Evolutionary conservation across 257 asterid species (phyloP), one percentile per base, ranked within the genome.

Genomic region (Jaltomata sinuosa): DNA sequence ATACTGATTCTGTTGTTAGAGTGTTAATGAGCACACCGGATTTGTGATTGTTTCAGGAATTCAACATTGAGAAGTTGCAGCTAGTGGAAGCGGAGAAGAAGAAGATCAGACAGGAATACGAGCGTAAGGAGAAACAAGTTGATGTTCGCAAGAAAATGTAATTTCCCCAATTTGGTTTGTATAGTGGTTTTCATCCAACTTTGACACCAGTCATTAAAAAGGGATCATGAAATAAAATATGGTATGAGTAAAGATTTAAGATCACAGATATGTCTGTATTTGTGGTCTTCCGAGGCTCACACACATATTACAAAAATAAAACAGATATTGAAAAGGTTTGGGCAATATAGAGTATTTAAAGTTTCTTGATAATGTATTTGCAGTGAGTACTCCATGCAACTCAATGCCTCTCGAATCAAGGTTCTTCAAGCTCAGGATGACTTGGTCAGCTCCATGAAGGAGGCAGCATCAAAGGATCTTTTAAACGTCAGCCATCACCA

Each of bases 61-160:
- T 96, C 97, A 96, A 96, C 87, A 96, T 96, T 82, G 99, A 96
- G 93, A 96, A 96, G 92, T 89, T 96, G 92, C 99, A 96, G 83
- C 87, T 96, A 88, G 98, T 96, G 80, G 99, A 96, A 89, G 98
- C 98, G 8, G 99, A 96, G 93, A 96, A 96, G 97, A 94, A 93
- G 88, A 96, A 96, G 95, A 96, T 96, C 94, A 93, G 93, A 72
- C 97, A 92, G 79, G 99, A 96, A 91, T 96, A 92, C 22, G 99
- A 96, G 89, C 97, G 97, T 81, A 96, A 96, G 89, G 94, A 94
- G 87, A 96, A 96, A 83, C 99, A 96, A 93, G 97, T 96, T 79
- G 89, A 96, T 85, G 91, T 96, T 82, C 94, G 98, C 50, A 94
- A 93, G 85, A 96, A 96, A 84, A 96, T 96, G 99, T 96, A 91